Evolutionary conservation across 768 basidiomycete genomes (phyloP).

Genomic region (Dendrothele bispora): DNA sequence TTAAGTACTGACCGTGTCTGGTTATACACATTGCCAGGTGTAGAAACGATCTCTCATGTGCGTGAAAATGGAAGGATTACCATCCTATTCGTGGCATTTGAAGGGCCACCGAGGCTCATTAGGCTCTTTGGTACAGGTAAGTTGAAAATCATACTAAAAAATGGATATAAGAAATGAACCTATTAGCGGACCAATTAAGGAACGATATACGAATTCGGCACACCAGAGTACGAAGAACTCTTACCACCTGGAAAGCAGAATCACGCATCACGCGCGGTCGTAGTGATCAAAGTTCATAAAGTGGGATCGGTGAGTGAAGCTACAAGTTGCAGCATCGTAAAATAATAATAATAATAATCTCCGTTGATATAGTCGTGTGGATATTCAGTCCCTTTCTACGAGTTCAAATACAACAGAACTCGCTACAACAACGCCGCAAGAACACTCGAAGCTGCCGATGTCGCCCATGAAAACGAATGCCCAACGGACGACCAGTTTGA

Average conservation of each 20-base stretch:
- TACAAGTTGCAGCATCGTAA: neutral
- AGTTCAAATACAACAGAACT: constrained; percentile 50
- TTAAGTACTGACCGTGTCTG: neutral
- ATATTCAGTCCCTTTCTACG: constrained; percentile 60
- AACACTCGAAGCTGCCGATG: constrained; percentile 44
- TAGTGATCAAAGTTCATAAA: constrained; percentile 61
- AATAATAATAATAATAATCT: neutral
- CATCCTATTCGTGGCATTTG: constrained; percentile 61
- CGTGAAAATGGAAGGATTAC: constrained; percentile 65
- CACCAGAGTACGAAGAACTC: constrained; percentile 55
- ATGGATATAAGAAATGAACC: neutral
- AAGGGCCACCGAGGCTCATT: constrained; percentile 57
- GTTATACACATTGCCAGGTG: constrained; percentile 29
- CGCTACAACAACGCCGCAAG: constrained; percentile 45
- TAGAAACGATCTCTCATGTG: constrained; percentile 60
- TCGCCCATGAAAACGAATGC: constrained; percentile 5
- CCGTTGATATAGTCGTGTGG: constrained; percentile 56
- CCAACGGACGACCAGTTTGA: constrained; percentile 6
- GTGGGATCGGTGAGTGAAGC: constrained; percentile 42
- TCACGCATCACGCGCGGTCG: constrained; percentile 59
- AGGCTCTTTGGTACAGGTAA: constrained; percentile 60
- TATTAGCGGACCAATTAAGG: constrained; percentile 34
- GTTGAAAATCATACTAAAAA: neutral
- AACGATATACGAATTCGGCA: constrained; percentile 60
- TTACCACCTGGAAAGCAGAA: constrained; percentile 46